A percentile compares a stretch with the other conserved stretches of the same genome.
These are phyloP conservation scores for Coemansia sp. DNA, from an alignment of 192 early-diverging fungal genomes.

Conservation along the genomic window DNA sequence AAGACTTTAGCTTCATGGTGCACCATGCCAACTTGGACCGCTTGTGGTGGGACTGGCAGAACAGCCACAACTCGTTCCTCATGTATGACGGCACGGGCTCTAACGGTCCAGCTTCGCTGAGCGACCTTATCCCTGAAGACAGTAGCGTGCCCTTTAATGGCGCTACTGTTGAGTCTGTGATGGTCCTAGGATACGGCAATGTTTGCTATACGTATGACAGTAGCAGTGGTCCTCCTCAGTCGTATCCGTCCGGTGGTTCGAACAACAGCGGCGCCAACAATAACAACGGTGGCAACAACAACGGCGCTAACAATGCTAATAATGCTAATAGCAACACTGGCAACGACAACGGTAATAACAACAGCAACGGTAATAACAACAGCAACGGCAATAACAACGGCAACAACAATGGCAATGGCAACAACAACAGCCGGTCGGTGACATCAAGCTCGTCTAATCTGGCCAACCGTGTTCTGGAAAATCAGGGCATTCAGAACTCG, in stretches of 20 bases:
- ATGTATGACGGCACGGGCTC: conserved; percentile 44
- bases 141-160: conserved; percentile 32
- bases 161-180: conserved; percentile 40
- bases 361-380: conserved; percentile 11
- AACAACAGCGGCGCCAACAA: conserved; percentile 11
- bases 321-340: conserved; percentile 7
- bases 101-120: conserved; percentile 28
- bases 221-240: conserved; percentile 28
- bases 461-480: conserved; percentile 28
- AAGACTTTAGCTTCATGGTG: conserved; percentile 56
- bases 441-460: conserved; percentile 34
- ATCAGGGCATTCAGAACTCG: conserved; percentile 27
- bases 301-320: not conserved
- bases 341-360: conserved; percentile 1
- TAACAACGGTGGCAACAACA: conserved; percentile 11
- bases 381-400: conserved; percentile 17
- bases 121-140: conserved; percentile 37
- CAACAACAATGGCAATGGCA: conserved; percentile 3
- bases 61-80: conserved; percentile 28
- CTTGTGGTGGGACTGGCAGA: conserved; percentile 59
- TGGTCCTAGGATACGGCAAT: conserved; percentile 50
- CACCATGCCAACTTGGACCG: conserved; percentile 55
- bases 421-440: not conserved
- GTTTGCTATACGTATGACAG: conserved; percentile 54
- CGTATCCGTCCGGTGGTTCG: conserved; percentile 26